phyloP scores from a whole-genome alignment of 73 alveolate genomes.

The Tetrahymena thermophila region DNA sequence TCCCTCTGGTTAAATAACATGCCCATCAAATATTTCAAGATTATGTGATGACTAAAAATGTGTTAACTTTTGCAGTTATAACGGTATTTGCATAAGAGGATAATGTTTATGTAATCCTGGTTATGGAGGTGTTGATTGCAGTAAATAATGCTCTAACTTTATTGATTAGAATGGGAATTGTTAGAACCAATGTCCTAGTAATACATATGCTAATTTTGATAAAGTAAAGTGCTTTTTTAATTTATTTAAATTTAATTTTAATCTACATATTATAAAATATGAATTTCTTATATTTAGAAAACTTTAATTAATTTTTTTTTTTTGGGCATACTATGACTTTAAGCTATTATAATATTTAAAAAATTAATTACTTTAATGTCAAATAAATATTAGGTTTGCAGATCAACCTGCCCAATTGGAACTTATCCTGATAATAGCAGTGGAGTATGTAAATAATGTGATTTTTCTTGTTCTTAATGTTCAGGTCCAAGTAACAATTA shows the following conservation, averaged over 20 bases:
- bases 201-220: neutral
- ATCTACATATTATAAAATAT: too few relatives aligned
- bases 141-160: neutral
- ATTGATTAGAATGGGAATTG: neutral
- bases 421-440: neutral
- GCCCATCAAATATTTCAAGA: neutral
- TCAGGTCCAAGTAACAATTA: neutral
- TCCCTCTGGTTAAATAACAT: neutral
- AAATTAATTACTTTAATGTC: neutral
- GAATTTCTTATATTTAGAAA: too few relatives aligned
- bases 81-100: neutral
- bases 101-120: neutral
- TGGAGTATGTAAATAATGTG: neutral
- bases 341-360: too few relatives aligned
- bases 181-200: neutral
- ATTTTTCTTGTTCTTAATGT: neutral
- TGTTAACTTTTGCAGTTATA: neutral
- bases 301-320: too few relatives aligned
- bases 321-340: neutral
- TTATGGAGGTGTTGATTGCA: neutral
- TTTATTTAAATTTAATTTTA: too few relatives aligned
- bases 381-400: neutral
- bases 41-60: neutral
- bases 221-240: too few relatives aligned
- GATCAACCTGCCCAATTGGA: neutral